phyloP scores from a whole-genome alignment of 2,329 filamentous ascomycete species.

The Monosporascus sp. region DNA sequence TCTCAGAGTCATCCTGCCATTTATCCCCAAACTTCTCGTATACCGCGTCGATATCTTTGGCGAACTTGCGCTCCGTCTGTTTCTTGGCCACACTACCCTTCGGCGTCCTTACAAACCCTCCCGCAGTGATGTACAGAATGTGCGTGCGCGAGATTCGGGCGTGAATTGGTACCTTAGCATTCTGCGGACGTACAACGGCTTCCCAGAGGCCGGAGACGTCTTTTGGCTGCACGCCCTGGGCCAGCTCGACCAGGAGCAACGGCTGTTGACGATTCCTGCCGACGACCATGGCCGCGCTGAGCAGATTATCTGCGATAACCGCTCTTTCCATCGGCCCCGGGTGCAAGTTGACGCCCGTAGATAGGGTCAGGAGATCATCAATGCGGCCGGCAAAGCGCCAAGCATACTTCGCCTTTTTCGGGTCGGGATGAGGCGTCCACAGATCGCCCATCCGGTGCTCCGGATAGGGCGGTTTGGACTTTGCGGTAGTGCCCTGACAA shows the following conservation, averaged over 20 bases:
- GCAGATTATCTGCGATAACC: constrained; percentile 4
- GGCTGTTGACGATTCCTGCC: constrained; percentile 12
- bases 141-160: constrained; percentile 14
- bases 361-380: constrained; percentile 20
- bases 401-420: constrained; percentile 10
- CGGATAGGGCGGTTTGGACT: constrained; percentile 6
- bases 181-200: constrained; percentile 10
- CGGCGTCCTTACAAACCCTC: constrained; percentile 10
- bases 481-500: constrained; percentile 5
- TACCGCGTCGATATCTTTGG: constrained; percentile 9
- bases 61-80: constrained; percentile 11
- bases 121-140: constrained; percentile 9
- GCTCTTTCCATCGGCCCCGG: constrained; percentile 12
- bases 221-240: background rate
- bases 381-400: constrained; percentile 18
- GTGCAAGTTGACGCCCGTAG: constrained; percentile 14
- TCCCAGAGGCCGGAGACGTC: constrained; percentile 10
- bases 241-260: constrained; percentile 13
- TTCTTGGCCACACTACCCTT: constrained; percentile 13
- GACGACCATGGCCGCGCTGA: constrained; percentile 10
- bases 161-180: constrained; percentile 10
- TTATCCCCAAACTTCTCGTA: constrained; percentile 13
- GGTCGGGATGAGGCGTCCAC: constrained; percentile 18
- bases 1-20: constrained; percentile 11
- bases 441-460: constrained; percentile 15